These are phyloP conservation scores for Apophysomyces variabilis DNA, from an alignment of 371 early-diverging fungal genomes.

Conservation along the genomic window DNA sequence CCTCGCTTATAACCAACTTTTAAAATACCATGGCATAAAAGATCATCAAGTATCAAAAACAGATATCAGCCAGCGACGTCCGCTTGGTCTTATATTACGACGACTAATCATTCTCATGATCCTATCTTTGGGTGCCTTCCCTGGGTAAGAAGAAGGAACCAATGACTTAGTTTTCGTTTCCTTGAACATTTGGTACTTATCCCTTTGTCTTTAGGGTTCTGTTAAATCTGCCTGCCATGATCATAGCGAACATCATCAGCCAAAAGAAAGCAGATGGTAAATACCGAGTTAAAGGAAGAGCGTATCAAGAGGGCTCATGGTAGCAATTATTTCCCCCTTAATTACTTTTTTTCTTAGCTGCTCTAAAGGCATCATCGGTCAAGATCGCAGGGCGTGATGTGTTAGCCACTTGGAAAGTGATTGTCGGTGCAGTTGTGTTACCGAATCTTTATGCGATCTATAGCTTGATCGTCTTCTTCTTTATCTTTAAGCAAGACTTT, in stretches of 20 bases:
- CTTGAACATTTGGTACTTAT: not conserved
- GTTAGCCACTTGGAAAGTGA: constrained; percentile 92
- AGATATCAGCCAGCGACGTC: constrained; percentile 59
- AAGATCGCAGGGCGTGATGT: constrained; percentile 94
- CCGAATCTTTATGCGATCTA: constrained; percentile 79
- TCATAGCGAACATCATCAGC: constrained; percentile 70
- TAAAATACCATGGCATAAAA: constrained; percentile 85
- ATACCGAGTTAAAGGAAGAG: not conserved
- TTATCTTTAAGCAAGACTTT: constrained; percentile 40
- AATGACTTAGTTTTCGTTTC: not conserved
- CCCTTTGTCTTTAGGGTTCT: constrained; percentile 48
- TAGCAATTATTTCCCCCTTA: not conserved
- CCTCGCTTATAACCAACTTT: constrained; percentile 79
- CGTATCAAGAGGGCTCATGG: not conserved
- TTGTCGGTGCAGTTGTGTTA: constrained; percentile 74
- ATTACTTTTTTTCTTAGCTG: constrained; percentile 54
- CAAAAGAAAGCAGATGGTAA: constrained; percentile 74
- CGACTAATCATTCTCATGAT: constrained; percentile 68
- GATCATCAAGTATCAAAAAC: constrained; percentile 94
- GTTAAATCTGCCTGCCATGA: constrained; percentile 77
- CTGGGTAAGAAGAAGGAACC: constrained; percentile 60
- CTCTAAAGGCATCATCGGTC: constrained; percentile 83
- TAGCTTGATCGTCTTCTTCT: constrained; percentile 55
- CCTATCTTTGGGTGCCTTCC: constrained; percentile 73
- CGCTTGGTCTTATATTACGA: constrained; percentile 61